These are phyloP conservation scores for Orbilia ellipsospora DNA, from an alignment of 2,329 filamentous ascomycete genomes.

Conservation along the genomic window DNA sequence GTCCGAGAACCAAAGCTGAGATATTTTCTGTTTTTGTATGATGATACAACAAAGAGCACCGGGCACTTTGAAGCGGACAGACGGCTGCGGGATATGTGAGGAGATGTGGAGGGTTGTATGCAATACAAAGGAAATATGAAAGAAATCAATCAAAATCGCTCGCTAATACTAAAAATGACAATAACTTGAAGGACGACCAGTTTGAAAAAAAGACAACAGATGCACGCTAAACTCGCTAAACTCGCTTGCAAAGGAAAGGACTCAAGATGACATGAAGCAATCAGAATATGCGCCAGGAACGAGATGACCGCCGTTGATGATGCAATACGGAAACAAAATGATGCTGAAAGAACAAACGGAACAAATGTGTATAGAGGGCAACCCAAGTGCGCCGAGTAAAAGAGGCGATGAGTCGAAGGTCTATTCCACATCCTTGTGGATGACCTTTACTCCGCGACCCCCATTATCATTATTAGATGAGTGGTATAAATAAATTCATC, in stretches of 20 bases:
- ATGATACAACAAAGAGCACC: constrained; percentile 54
- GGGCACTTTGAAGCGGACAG: constrained; percentile 55
- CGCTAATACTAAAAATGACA: constrained; percentile 52
- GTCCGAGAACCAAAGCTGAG: constrained; percentile 47
- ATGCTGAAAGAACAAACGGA: constrained; percentile 29
- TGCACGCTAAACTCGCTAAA: constrained; percentile 56
- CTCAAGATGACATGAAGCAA: constrained; percentile 53
- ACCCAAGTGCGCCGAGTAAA: constrained; percentile 55
- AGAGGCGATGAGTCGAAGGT: constrained; percentile 15
- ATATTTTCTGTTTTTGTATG: constrained; percentile 34
- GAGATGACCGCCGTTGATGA: constrained; percentile 55
- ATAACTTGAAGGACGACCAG: constrained; percentile 20
- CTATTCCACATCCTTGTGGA: constrained; percentile 3
- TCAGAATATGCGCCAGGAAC: constrained; percentile 54
- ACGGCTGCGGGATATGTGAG: constrained; percentile 24
- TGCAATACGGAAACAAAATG: constrained; percentile 46
- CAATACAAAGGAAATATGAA: constrained; percentile 53
- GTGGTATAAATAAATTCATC: constrained; percentile 56
- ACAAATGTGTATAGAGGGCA: constrained; percentile 44
- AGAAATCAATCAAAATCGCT: constrained; percentile 48
- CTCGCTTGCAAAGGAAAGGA: constrained; percentile 46
- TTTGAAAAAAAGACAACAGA: constrained; percentile 40
- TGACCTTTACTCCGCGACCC: constrained; percentile 24
- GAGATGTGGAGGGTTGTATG: constrained; percentile 31
- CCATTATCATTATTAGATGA: constrained; percentile 53